These are phyloP conservation scores for Debaryomycetaceae sp. DNA, from an alignment of 1,139 yeast species.

Conservation along the genomic window DNA sequence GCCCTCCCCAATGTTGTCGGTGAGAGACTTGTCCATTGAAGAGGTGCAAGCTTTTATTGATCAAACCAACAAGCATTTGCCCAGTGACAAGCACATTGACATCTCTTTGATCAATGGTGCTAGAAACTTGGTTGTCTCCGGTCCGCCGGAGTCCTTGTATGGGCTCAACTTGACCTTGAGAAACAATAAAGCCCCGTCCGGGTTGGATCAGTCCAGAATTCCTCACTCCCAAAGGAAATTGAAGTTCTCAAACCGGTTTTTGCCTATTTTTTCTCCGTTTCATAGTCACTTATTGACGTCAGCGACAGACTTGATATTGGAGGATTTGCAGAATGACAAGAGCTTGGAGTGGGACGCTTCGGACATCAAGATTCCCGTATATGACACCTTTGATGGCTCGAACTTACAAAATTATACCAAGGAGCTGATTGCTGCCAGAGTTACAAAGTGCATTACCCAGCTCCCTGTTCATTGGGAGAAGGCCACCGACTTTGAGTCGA, in stretches of 20 bases:
- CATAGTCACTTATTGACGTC: slow-evolving; percentile 81
- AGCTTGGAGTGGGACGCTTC: slow-evolving; percentile 53
- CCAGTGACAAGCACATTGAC: slow-evolving; percentile 83
- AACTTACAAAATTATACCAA: slow-evolving; percentile 54
- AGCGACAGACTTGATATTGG: slow-evolving; percentile 63
- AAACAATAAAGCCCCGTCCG: slow-evolving; percentile 91
- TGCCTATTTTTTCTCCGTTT: slow-evolving; percentile 96
- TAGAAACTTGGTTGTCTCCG: slow-evolving; percentile 89
- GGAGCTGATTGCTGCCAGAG: slow-evolving; percentile 55
- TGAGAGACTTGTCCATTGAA: slow-evolving; percentile 76
- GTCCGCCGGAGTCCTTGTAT: slow-evolving; percentile 98
- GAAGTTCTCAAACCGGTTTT: slow-evolving; percentile 86
- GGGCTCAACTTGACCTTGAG: slow-evolving; percentile 91
- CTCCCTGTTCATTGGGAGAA: slow-evolving; percentile 93
- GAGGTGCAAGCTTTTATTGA: slow-evolving; percentile 79
- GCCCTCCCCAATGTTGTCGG: slow-evolving; percentile 96
- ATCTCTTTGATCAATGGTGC: slow-evolving; percentile 94
- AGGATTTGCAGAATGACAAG: slow-evolving; percentile 54
- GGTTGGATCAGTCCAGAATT: slow-evolving; percentile 90
- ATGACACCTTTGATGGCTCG: slow-evolving; percentile 80
- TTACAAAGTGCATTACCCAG: slow-evolving; percentile 77
- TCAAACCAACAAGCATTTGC: slow-evolving; percentile 89
- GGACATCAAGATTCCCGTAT: slow-evolving; percentile 77
- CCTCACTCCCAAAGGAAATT: slow-evolving; percentile 92
- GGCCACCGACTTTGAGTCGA: slow-evolving; percentile 75